Percentiles rank a stretch among this genome's conserved stretches.
Evolutionary conservation across 495 filamentous ascomycete species (phyloP).

Genomic region (Aspergillus cavernicola): DNA sequence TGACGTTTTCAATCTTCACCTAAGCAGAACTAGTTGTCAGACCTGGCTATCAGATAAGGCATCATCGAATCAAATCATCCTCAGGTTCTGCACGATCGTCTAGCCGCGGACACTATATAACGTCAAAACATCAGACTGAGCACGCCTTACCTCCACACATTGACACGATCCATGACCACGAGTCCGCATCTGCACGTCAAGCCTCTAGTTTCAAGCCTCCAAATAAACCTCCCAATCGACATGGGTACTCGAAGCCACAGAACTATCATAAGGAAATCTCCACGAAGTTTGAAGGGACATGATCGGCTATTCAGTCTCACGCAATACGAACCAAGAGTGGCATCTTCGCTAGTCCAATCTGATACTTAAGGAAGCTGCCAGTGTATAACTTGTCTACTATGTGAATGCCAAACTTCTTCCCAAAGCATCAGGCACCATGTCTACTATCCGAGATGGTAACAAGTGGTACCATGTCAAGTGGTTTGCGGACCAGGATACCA

Average conservation of each 20-base stretch:
- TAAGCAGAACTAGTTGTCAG: no score
- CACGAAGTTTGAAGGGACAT: not conserved
- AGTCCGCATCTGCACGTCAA: not conserved
- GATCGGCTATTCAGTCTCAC: not conserved
- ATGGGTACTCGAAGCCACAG: not conserved
- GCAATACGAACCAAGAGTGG: not conserved
- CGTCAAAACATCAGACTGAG: not conserved
- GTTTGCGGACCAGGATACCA: constrained; percentile 40
- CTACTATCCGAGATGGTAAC: constrained; percentile 3
- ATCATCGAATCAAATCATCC: no score
- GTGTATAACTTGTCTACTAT: no score
- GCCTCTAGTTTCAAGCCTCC: not conserved
- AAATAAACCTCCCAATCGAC: not conserved
- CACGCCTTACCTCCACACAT: constrained; percentile 13
- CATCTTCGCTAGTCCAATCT: not conserved
- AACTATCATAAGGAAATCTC: not conserved
- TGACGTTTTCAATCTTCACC: no score
- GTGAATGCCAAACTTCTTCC: no score
- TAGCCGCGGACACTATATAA: not conserved
- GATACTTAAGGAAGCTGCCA: not conserved
- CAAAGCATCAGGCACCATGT: not conserved
- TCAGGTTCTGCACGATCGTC: not conserved
- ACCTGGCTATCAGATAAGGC: no score
- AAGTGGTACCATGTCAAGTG: constrained; percentile 34
- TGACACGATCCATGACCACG: constrained; percentile 9